These are phyloP conservation scores for Globisporangium radiosum DNA, from an alignment of 352 stramenopile species.

Conservation along the genomic window DNA sequence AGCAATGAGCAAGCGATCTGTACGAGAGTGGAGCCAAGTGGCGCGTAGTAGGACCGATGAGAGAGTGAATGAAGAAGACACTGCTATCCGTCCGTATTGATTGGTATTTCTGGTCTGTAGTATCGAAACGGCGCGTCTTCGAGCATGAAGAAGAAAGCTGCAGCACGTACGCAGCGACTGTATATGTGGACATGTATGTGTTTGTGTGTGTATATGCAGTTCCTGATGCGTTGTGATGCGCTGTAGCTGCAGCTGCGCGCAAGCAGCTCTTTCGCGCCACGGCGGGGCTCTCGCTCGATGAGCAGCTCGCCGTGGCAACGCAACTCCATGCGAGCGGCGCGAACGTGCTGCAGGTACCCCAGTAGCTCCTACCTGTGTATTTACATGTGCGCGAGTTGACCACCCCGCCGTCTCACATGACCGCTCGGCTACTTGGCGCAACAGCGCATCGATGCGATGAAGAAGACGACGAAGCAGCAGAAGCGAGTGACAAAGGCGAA, in stretches of 20 bases:
- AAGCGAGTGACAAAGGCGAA: conserved; percentile 48
- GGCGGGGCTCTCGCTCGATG: conserved; percentile 46
- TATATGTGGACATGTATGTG: neutral
- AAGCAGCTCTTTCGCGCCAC: conserved; percentile 71
- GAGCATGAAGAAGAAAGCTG: too few species aligned
- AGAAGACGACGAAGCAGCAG: conserved; percentile 52
- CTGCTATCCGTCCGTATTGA: too few species aligned
- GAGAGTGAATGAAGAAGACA: too few species aligned
- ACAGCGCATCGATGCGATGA: conserved; percentile 63
- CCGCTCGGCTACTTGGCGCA: too few species aligned
- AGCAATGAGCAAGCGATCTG: neutral
- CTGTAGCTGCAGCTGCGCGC: conserved; percentile 13
- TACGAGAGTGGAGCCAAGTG: neutral
- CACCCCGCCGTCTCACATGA: too few species aligned
- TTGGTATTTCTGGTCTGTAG: too few species aligned
- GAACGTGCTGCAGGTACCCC: conserved; percentile 45
- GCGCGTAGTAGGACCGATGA: too few species aligned
- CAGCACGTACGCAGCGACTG: neutral
- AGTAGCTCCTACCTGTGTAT: too few species aligned
- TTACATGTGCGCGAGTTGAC: too few species aligned
- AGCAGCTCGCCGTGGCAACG: conserved; percentile 50
- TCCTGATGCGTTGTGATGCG: neutral
- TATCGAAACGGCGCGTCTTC: too few species aligned
- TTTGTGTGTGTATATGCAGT: neutral
- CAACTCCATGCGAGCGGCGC: conserved; percentile 43